Evolutionary conservation across 306 rosid genomes (phyloP), one percentile per base, ranked within the genome.

Genomic region (Medicago ruthenica): DNA sequence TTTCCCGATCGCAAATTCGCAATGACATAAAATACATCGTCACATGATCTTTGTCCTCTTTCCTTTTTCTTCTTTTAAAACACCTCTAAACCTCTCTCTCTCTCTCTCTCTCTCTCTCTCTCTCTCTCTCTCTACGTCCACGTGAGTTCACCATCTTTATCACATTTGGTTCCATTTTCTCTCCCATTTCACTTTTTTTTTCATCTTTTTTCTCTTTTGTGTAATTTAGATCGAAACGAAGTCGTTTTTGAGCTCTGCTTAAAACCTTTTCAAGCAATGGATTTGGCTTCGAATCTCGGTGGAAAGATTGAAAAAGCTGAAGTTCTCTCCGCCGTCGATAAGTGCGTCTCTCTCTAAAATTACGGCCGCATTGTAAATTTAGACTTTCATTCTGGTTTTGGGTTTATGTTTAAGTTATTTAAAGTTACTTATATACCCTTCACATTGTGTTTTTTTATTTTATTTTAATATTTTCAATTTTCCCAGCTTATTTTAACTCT

Each of bases 221-320:
- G 36, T 36, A 22, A 45, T 68, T n/a, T 27, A 72, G 84, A 79
- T 76, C 67, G 9, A 62, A 67, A 64, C 68, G 70, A 37, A 2
- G 70, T n/a, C 37, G 41, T 41, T 66, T 36, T 40, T 17, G 5
- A 40, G 16, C 40, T 18, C 61, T 15, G 8, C 6, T 75, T 36
- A 60, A 55, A 79, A 8, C 48, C 71, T 86, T 77, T 88, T 81
- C 83, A 86, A 75, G 88, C 87, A 13, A 73, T 92, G 84, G 98
- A 94, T 89, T 96, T 94, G 78, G 95, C 95, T 63, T 87, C 93
- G 5, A 97, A 93, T 39, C 78, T 91, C 37, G 98, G 98, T 44
- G 98, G 98, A 48, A 88, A 91, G 86, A 79, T 94, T n/a, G 90
- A 88, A 37, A 94, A 87, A 73, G 47, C 8, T 17, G 82, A 91